These are phyloP conservation scores for Gastrolobium bilobum DNA, from an alignment of 306 rosid species.

Conservation along the genomic window DNA sequence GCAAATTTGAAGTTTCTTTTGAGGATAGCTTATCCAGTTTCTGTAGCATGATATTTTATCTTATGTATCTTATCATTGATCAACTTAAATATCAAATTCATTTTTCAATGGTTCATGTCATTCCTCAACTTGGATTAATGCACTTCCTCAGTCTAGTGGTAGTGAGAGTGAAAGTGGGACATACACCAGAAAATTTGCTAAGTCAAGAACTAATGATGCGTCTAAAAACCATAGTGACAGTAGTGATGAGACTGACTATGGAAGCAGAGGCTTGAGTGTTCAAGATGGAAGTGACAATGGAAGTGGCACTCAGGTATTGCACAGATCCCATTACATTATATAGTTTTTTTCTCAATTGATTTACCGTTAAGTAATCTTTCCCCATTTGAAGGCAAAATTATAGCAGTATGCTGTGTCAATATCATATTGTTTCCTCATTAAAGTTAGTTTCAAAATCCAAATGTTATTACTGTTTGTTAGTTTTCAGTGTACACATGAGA, in stretches of 20 bases:
- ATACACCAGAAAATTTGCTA: conserved; percentile 56
- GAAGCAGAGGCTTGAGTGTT: conserved; percentile 60
- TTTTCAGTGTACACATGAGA: conserved; percentile 15
- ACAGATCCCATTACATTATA: conserved; percentile 14
- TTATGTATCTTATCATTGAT: conserved; percentile 42
- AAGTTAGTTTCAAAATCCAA: conserved; percentile 14
- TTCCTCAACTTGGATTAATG: conserved; percentile 46
- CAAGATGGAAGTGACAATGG: conserved; percentile 73
- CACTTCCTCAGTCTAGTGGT: conserved; percentile 68
- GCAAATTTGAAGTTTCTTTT: conserved; percentile 37
- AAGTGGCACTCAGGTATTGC: conserved; percentile 75
- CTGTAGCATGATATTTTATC: conserved; percentile 40
- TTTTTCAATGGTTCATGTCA: conserved; percentile 42
- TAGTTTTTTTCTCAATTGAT: conserved; percentile 1
- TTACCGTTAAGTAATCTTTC: background rate
- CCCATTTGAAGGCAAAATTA: conserved; percentile 6
- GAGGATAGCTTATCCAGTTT: conserved; percentile 33
- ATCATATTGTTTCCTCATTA: conserved; percentile 35
- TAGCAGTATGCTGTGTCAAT: conserved; percentile 18
- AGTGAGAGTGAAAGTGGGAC: conserved; percentile 78
- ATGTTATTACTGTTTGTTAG: conserved; percentile 40
- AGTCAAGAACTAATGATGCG: conserved; percentile 57
- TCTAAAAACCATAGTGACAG: conserved; percentile 66
- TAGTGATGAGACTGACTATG: conserved; percentile 64
- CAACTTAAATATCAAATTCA: conserved; percentile 38